Evolutionary conservation across 73 alveolate genomes (phyloP), one percentile per base, ranked within the genome.

Genomic region (Stentor roeselii): DNA sequence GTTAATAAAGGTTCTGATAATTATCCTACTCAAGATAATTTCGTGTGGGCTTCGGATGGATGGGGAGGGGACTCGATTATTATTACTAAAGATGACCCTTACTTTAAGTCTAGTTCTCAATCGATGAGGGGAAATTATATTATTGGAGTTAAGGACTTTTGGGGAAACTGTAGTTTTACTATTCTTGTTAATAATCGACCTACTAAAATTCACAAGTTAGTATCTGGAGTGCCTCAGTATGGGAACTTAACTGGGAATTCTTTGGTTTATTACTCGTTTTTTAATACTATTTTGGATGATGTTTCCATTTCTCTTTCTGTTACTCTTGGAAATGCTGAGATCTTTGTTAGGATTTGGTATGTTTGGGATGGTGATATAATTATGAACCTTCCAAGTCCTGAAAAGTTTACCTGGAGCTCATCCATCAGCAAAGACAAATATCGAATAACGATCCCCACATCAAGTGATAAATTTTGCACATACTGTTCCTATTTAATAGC

Each of bases 111-210:
- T 3, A 39, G 39, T 1, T n/a, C n/a, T n/a, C 59, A 15, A 0
- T 27, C 84, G 1, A 39, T 76, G 75, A 76, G 67, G n/a, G 84
- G 84, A 34, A 76, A 31, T 21, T 76, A 76, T 76, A 39, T 41
- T 27, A 76, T 76, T 76, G 84, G 84, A 76, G 67, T 76, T 76
- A 27, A 6, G n/a, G 67, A 67, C 0, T 36, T 30, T 15, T 21
- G n/a, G n/a, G 67, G 67, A 11, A 14, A 36, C 11, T 36, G 50
- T 32, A 27, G 42, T 30, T 67, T 67, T 2, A 67, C 50, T 21
- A 21, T 67, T 21, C 21, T 32, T 14, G 2, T 67, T 21, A 67
- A 67, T 32, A 67, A 67, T 2, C 37, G 34, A 27, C n/a, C 37
- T 27, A 67, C 2, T 30, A 36, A 36, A 0, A 32, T 67, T 32